phyloP scores from a whole-genome alignment of 768 basidiomycete genomes.

The Tulasnella sp. region DNA sequence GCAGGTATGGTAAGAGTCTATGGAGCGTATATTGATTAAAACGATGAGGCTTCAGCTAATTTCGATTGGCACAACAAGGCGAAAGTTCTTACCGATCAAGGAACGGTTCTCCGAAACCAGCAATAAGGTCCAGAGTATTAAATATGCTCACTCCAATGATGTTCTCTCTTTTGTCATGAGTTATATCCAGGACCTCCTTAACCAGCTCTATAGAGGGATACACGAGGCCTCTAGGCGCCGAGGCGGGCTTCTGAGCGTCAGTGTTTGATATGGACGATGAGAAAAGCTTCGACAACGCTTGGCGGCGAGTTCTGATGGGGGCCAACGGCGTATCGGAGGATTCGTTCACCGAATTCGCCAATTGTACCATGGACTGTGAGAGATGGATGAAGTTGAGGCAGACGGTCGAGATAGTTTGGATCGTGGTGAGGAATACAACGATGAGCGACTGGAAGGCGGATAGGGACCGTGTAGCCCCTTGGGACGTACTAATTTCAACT shows the following conservation, averaged over 20 bases:
- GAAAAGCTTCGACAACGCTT: slow-evolving; percentile 24
- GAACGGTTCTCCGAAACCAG: slow-evolving; percentile 40
- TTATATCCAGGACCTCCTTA: slow-evolving; percentile 34
- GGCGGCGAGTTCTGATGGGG: slow-evolving; percentile 21
- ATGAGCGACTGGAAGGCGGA: slow-evolving; percentile 45
- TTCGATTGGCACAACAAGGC: background rate
- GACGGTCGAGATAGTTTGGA: slow-evolving; percentile 58
- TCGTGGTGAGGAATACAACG: slow-evolving; percentile 58
- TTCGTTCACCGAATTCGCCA: slow-evolving; percentile 46
- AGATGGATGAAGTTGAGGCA: slow-evolving; percentile 43
- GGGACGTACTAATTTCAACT: no score
- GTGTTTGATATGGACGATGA: background rate
- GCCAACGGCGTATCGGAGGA: slow-evolving; percentile 12
- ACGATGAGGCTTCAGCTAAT: background rate
- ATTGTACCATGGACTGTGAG: slow-evolving; percentile 56
- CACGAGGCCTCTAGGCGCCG: slow-evolving; percentile 20
- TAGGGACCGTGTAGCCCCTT: slow-evolving; percentile 25
- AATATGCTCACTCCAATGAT: slow-evolving; percentile 38
- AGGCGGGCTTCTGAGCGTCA: background rate
- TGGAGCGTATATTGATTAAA: background rate
- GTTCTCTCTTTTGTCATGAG: slow-evolving; percentile 27
- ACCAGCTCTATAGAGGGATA: slow-evolving; percentile 34
- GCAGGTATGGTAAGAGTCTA: slow-evolving; percentile 59
- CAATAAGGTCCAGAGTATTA: slow-evolving; percentile 37
- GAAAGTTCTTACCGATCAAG: slow-evolving; percentile 42